These are phyloP conservation scores for Solanum gracilifrons DNA, from an alignment of 257 asterid genomes.

Conservation along the genomic window DNA sequence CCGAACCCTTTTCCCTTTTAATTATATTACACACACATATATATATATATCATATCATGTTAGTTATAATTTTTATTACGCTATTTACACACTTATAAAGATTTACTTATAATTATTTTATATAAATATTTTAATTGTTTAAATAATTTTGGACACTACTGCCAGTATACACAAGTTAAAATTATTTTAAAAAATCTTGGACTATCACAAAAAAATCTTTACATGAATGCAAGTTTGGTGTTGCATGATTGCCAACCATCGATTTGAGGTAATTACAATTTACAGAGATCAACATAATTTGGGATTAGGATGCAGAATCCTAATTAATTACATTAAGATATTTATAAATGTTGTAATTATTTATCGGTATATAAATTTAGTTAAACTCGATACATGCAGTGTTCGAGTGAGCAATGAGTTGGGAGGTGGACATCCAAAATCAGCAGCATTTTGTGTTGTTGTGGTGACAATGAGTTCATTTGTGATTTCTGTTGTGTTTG, in stretches of 20 bases:
- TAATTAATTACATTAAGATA: no score
- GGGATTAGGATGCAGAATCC: background rate
- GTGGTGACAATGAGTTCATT: constrained; percentile 6
- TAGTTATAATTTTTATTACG: background rate
- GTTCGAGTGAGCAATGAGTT: constrained; percentile 23
- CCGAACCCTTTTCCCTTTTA: no score
- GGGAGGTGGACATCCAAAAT: constrained; percentile 21
- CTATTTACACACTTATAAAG: background rate
- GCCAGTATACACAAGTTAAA: background rate
- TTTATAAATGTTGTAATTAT: no score
- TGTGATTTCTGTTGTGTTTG: background rate
- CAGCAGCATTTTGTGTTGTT: constrained; percentile 11
- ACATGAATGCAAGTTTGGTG: background rate
- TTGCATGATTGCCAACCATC: background rate
- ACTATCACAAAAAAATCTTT: background rate
- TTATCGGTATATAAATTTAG: no score
- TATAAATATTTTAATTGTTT: no score
- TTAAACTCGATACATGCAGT: background rate
- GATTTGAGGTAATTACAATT: no score
- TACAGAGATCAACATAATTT: no score
- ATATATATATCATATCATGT: no score
- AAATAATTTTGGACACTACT: no score
- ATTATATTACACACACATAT: no score
- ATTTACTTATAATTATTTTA: no score
- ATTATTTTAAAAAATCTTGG: no score